Evolutionary conservation across 352 stramenopile genomes (phyloP).

Genomic region (Halophytophthora batemanensis): DNA sequence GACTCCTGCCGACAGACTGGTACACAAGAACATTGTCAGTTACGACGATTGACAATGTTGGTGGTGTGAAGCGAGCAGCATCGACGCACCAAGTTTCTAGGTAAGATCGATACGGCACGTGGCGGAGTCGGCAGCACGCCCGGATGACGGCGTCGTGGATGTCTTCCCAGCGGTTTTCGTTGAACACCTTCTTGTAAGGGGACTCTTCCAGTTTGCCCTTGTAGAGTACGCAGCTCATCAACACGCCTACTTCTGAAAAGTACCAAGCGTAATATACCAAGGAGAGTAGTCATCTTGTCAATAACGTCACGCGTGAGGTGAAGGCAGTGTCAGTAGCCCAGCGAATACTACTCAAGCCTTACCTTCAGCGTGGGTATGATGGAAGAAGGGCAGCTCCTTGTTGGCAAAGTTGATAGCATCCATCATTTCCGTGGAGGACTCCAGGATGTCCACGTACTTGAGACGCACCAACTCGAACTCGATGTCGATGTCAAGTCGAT

Average conservation of each 20-base stretch:
- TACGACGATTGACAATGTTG: neutral
- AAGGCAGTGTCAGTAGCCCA: neutral
- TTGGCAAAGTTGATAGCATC: slow-evolving; percentile 67
- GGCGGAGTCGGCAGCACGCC: slow-evolving; percentile 70
- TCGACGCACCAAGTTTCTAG: slow-evolving; percentile 61
- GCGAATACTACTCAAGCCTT: neutral
- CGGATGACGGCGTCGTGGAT: slow-evolving; percentile 67
- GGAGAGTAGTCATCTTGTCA: neutral
- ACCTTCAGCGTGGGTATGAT: slow-evolving; percentile 61
- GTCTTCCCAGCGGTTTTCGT: slow-evolving; percentile 62
- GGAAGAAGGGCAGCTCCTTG: slow-evolving; percentile 59
- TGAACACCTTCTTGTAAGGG: slow-evolving; percentile 79
- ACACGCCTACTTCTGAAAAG: slow-evolving; percentile 70
- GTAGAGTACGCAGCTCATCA: slow-evolving; percentile 84
- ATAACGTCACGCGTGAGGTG: neutral
- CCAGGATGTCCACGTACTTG: slow-evolving; percentile 76
- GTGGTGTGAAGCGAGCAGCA: neutral
- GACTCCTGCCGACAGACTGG: slow-evolving; percentile 68
- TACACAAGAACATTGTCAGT: slow-evolving; percentile 5
- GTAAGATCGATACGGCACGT: slow-evolving; percentile 69
- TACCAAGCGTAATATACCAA: too few species aligned
- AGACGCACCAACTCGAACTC: slow-evolving; percentile 84
- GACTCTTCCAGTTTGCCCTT: slow-evolving; percentile 69
- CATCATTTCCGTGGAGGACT: slow-evolving; percentile 60
- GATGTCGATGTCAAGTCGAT: slow-evolving; percentile 55